Base-by-base conservation (phyloP, 2,329 filamentous ascomycete genomes). In the Alternaria sp. region DNA sequence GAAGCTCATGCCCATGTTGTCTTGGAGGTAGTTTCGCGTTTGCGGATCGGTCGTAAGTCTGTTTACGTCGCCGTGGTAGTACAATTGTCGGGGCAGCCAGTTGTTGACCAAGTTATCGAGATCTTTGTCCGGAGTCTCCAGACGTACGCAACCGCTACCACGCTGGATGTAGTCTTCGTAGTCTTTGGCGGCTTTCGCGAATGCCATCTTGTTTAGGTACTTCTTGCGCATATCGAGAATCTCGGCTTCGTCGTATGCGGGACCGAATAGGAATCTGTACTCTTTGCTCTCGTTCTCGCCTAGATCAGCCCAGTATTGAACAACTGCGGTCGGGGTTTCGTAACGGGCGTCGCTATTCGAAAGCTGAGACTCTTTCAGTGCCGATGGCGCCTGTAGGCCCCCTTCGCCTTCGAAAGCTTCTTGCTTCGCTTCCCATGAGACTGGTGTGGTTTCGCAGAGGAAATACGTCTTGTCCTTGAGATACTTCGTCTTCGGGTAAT, bases 1-100 rank as follows among this genome's bases (percentile, higher is more conserved):
- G 74, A 83, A 88, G 53, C 82, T 83, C 86, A 88, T 88, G 60
- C 86, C 86, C 86, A 88, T 87, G 73, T 87, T 87, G 74, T 88
- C 86, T 70, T 88, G 86, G 4, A 88, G 75, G 68, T 87, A 88
- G 69, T 88, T 88, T 46, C 86, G 83, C 8, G 86, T 88, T 71
- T 88, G 86, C 20, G 86, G 86, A 70, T 88, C 86, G 0, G 86
- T 87, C 0, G 85, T 87, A 33, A 88, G 77, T 11, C 86, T 84
- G 71, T 88, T 88, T 44, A 87, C 85, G 65, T 87, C 85, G 55
- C 86, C 86, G 69, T 88, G 86, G 73, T 88, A 88, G 79, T 84
- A 87, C 15, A 85, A 81, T 68, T 88, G 86, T 8, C 86, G 85
- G 14, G 86, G 84, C 11, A 88, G 79, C 86, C 86, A 88, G 75